These are phyloP conservation scores for Mortierella sp. DNA, from an alignment of 371 early-diverging fungal genomes.

Conservation along the genomic window DNA sequence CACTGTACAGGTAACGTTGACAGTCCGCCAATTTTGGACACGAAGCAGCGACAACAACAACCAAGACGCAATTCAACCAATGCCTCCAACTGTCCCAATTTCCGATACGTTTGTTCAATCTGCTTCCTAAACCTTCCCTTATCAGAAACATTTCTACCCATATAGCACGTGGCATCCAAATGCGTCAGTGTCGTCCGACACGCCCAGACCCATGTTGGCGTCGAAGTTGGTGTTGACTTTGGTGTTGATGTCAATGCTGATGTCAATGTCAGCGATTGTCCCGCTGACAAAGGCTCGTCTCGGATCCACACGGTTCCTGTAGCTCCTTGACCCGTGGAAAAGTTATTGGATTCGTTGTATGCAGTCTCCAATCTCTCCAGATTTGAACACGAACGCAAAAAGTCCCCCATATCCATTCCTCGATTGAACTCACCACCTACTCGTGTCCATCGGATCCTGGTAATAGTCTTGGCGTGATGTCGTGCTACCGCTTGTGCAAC, in stretches of 20 bases:
- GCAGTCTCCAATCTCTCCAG: slow-evolving; percentile 14
- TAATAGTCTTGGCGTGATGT: background rate
- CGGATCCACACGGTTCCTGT: slow-evolving; percentile 4
- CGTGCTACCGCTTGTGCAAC: background rate
- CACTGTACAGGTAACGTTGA: background rate
- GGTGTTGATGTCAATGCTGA: background rate
- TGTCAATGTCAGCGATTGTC: background rate
- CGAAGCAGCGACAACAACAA: slow-evolving; percentile 20
- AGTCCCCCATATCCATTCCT: slow-evolving; percentile 10
- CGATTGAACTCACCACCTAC: slow-evolving; percentile 1
- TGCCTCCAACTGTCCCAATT: slow-evolving; percentile 11
- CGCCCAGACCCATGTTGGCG: slow-evolving; percentile 4
- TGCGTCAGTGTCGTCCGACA: slow-evolving; percentile 12
- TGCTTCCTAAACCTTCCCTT: background rate
- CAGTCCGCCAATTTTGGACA: background rate
- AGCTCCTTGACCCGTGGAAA: slow-evolving; percentile 3
- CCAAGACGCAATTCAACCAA: slow-evolving; percentile 12
- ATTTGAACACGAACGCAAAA: background rate
- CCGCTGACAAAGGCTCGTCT: background rate
- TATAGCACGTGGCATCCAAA: slow-evolving; percentile 13
- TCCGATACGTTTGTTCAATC: slow-evolving; percentile 12
- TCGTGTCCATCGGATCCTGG: slow-evolving; percentile 11
- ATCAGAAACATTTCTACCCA: background rate
- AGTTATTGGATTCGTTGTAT: background rate
- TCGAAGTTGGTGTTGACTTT: background rate